Base-by-base conservation (phyloP, 176 grass and related monocot species). In the Avena insularis region DNA sequence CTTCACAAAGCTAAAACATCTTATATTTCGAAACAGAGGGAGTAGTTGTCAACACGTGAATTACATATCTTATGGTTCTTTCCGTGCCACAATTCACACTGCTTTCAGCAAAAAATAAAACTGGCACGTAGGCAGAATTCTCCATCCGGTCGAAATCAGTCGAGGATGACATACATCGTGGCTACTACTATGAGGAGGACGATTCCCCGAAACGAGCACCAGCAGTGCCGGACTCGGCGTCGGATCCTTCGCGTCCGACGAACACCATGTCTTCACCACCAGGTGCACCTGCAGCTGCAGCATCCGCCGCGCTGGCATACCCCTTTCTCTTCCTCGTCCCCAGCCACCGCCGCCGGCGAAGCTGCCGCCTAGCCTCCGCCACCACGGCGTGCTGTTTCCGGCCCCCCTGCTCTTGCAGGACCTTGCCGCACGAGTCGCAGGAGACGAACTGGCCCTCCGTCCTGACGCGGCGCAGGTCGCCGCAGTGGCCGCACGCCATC, bases 401-500 rank as follows among this genome's bases (percentile, higher is more conserved):
- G 13, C 25, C 8, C 8, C 48, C 8, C 12, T 36, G 79, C 75
- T 89, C 21, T 14, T 85, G 40, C 50, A 91, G 77, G 50, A 91
- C 69, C 77, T 45, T 77, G 40, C 90, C 90, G 81, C 89, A 91
- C 11, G 60, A 48, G 59, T 16, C 16, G 69, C 85, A 87, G 27
- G 75, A 91, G 36, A 78, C 69, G 81, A 61, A 88, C 6, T 53
- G 76, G 68, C 60, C 89, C 68, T 91, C 89, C 38, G 0, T 25
- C 59, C 85, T 64, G 60, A 87, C 58, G 27, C 60, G 77, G 14
- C 82, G 81, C 27, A 51, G 14, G 14, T 17, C 86, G 82, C 86
- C 90, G 77, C 90, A 91, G 81, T 91, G 90, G 70, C 51, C 2
- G 60, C 90, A 50, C 81, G 50, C 75, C 57, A 43, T 15, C 40